A percentile compares a stretch with the other conserved stretches of the same genome.
Conservation (phyloP, 768 basidiomycete genomes). For the Paxillus involutus region DNA sequence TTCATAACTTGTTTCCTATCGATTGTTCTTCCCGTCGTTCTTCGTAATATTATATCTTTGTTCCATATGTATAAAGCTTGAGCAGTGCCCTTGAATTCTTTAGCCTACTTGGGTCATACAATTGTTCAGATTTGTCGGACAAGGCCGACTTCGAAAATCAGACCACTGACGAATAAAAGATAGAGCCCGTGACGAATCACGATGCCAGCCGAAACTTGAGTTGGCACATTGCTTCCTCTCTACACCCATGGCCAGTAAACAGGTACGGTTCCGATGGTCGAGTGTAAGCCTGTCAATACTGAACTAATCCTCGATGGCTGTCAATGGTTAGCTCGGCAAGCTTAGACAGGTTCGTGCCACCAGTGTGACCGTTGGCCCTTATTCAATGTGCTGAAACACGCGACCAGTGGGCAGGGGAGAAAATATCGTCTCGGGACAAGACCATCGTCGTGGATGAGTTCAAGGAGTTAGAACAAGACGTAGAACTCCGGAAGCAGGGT, state of each 20-base stretch:
- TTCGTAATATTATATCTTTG: neutral
- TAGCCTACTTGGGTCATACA: neutral
- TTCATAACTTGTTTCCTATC: neutral
- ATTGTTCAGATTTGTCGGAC: constrained; percentile 9
- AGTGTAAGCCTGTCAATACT: neutral
- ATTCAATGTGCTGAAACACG: constrained; percentile 19
- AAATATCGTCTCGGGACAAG: constrained; percentile 83
- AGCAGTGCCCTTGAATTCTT: too few species aligned
- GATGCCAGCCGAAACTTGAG: neutral
- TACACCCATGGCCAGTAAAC: constrained; percentile 60
- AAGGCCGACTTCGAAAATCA: constrained; percentile 12
- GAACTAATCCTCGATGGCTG: constrained; percentile 1
- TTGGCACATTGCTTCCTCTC: neutral
- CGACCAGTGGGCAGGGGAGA: constrained; percentile 83
- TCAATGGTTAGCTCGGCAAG: constrained; percentile 72
- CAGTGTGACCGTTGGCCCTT: neutral
- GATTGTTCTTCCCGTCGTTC: neutral
- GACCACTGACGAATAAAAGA: constrained; percentile 17
- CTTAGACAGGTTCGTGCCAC: constrained; percentile 61
- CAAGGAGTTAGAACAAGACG: constrained; percentile 76
- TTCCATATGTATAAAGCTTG: neutral
- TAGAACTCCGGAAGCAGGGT: constrained; percentile 77
- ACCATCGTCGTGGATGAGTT: constrained; percentile 77
- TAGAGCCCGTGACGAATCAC: constrained; percentile 1
- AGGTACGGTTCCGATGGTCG: constrained; percentile 39